Conservation (phyloP, 768 basidiomycete species). For the Pleurotus citrinopileatus region DNA sequence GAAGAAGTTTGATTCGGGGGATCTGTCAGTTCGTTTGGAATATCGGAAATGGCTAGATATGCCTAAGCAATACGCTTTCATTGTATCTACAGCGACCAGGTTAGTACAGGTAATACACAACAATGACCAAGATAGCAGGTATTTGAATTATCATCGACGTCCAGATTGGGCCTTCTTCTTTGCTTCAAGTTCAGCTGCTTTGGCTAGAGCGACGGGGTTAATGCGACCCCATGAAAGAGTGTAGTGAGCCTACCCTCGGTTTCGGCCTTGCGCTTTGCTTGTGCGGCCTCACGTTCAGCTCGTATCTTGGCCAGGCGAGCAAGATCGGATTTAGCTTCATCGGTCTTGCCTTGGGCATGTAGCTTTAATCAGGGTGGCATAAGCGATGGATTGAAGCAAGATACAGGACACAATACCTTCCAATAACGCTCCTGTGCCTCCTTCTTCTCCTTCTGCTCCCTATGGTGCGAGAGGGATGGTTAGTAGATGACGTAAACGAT, state of each 20-base stretch:
- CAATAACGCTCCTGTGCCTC: slow-evolving; percentile 86
- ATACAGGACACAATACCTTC: slow-evolving; percentile 53
- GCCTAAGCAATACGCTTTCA: not conserved
- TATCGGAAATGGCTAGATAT: too few species aligned
- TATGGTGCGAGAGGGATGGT: slow-evolving; percentile 25
- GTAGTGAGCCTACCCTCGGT: slow-evolving; percentile 59
- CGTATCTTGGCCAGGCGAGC: slow-evolving; percentile 82
- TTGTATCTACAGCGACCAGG: not conserved
- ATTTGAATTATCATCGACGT: slow-evolving; percentile 20
- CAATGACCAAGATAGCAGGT: slow-evolving; percentile 8
- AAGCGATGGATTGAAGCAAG: slow-evolving; percentile 1
- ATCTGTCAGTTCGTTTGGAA: too few species aligned
- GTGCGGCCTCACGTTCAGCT: slow-evolving; percentile 84
- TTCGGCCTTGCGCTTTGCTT: slow-evolving; percentile 86
- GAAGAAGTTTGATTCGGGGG: not conserved
- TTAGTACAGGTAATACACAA: not conserved
- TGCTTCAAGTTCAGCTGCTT: slow-evolving; percentile 58
- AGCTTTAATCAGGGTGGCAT: slow-evolving; percentile 42
- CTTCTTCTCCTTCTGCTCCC: slow-evolving; percentile 90
- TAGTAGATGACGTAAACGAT: not conserved
- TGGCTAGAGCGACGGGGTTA: slow-evolving; percentile 38
- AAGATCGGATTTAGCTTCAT: slow-evolving; percentile 86
- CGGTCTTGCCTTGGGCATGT: slow-evolving; percentile 81
- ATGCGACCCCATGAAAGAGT: not conserved
- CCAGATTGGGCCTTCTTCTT: slow-evolving; percentile 53